phyloP scores from a whole-genome alignment of 768 basidiomycete species.

The Tricholomella constricta region DNA sequence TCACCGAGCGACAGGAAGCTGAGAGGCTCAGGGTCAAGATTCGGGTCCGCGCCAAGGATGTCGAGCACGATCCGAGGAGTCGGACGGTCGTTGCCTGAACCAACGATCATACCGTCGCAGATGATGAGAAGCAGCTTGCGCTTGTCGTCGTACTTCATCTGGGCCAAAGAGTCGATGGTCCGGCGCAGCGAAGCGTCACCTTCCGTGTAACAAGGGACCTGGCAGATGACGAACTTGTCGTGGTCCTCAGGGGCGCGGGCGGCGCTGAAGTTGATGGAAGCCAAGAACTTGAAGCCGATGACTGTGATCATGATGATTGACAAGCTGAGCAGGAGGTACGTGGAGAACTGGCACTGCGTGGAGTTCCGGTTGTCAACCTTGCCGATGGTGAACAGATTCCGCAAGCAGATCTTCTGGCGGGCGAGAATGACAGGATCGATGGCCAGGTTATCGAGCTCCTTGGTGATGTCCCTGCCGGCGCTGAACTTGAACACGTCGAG shows the following conservation, averaged over 20 bases:
- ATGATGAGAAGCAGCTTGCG: conserved; percentile 91
- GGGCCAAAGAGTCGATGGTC: conserved; percentile 93
- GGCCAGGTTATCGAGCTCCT: conserved; percentile 60
- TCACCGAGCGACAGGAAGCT: conserved; percentile 94
- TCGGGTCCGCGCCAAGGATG: conserved; percentile 92
- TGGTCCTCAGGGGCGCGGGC: conserved; percentile 84
- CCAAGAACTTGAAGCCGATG: conserved; percentile 91
- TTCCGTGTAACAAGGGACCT: conserved; percentile 99
- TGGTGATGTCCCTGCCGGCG: conserved; percentile 82
- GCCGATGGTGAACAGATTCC: conserved; percentile 91
- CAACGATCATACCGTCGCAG: conserved; percentile 98
- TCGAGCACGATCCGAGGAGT: conserved; percentile 97
- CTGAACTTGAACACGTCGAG: conserved; percentile 75
- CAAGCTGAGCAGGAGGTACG: conserved; percentile 86
- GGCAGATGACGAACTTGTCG: conserved; percentile 94
- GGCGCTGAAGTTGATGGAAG: conserved; percentile 76
- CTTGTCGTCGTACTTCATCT: conserved; percentile 97
- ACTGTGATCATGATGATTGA: conserved; percentile 92
- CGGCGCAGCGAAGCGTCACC: conserved; percentile 81
- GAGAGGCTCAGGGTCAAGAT: conserved; percentile 91
- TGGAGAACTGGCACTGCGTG: conserved; percentile 88
- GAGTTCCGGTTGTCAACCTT: conserved; percentile 92
- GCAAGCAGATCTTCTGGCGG: conserved; percentile 83
- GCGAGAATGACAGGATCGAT: conserved; percentile 62
- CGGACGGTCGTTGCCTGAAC: conserved; percentile 93